Percentiles rank a stretch among this genome's conserved stretches.
Conservation (phyloP, 2,329 filamentous ascomycete genomes). For the Malbranchea cinnamomea region DNA sequence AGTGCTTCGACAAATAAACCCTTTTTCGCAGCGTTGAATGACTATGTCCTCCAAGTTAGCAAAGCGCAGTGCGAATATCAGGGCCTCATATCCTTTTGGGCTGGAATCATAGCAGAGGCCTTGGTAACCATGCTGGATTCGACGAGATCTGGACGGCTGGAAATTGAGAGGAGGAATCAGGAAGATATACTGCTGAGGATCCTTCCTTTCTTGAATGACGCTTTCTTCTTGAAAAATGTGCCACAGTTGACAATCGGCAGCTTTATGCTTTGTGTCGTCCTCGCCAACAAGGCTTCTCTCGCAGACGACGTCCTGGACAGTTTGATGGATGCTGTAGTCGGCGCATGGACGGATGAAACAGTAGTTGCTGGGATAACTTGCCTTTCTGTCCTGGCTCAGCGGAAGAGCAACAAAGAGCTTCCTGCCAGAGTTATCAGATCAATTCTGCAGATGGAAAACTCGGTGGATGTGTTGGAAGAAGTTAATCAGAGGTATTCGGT, state of each 20-base stretch:
- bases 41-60: conserved; percentile 62
- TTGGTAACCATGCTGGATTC: conserved; percentile 69
- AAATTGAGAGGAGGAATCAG: conserved; percentile 64
- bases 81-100: conserved; percentile 78
- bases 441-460: conserved; percentile 21
- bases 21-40: conserved; percentile 63
- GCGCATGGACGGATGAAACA: conserved; percentile 62
- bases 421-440: conserved; percentile 53
- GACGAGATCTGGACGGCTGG: conserved; percentile 57
- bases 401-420: conserved; percentile 55
- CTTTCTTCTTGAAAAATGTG: conserved; percentile 58
- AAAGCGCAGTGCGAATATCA: conserved; percentile 59
- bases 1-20: conserved; percentile 63
- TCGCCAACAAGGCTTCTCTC: conserved; percentile 68
- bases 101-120: conserved; percentile 70
- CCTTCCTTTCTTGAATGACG: conserved; percentile 58
- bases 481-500: conserved; percentile 20
- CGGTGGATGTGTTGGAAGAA: conserved; percentile 19
- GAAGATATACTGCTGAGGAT: conserved; percentile 59
- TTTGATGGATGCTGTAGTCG: conserved; percentile 76
- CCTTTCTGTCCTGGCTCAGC: conserved; percentile 66
- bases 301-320: conserved; percentile 67
- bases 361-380: conserved; percentile 61
- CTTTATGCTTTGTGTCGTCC: conserved; percentile 78
- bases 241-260: conserved; percentile 71